A percentile compares a stretch with the other conserved stretches of the same genome.
phyloP scores from a whole-genome alignment of 768 basidiomycete genomes.

The Multifurca ochricompacta region DNA sequence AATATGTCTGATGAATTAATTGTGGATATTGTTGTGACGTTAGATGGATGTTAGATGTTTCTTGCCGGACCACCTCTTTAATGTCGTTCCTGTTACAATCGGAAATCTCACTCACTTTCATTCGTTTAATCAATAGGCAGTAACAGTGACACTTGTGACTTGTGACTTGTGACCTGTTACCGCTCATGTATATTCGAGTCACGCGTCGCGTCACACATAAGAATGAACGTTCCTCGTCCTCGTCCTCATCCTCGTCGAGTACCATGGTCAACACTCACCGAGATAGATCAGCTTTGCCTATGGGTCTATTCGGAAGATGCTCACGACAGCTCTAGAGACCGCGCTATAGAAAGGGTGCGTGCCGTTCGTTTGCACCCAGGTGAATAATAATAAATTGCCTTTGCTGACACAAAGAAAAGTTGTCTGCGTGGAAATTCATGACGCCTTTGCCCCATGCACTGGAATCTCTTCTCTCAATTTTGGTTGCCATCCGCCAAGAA shows the following conservation, averaged over 20 bases:
- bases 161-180: background rate
- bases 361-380: background rate
- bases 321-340: slow-evolving; percentile 44
- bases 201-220: too few species aligned
- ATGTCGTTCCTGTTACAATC: background rate
- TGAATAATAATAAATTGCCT: background rate
- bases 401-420: slow-evolving; percentile 31
- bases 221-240: too few species aligned
- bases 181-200: too few species aligned
- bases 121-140: too few species aligned
- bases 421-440: slow-evolving; percentile 73
- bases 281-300: slow-evolving; percentile 67
- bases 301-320: slow-evolving; percentile 68
- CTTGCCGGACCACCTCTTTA: too few species aligned
- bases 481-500: slow-evolving; percentile 56
- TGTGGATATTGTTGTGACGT: background rate
- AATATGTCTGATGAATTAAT: background rate
- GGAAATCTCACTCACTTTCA: background rate
- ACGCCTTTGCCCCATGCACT: slow-evolving; percentile 76
- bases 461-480: slow-evolving; percentile 59
- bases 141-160: too few species aligned
- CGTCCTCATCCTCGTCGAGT: slow-evolving; percentile 77
- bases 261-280: slow-evolving; percentile 62
- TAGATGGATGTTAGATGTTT: background rate
- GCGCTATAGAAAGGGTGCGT: slow-evolving; percentile 60